Percentiles rank a stretch among this genome's conserved stretches.
These are phyloP conservation scores for Pythium phragmiticola DNA, from an alignment of 352 stramenopile genomes.

Conservation along the genomic window DNA sequence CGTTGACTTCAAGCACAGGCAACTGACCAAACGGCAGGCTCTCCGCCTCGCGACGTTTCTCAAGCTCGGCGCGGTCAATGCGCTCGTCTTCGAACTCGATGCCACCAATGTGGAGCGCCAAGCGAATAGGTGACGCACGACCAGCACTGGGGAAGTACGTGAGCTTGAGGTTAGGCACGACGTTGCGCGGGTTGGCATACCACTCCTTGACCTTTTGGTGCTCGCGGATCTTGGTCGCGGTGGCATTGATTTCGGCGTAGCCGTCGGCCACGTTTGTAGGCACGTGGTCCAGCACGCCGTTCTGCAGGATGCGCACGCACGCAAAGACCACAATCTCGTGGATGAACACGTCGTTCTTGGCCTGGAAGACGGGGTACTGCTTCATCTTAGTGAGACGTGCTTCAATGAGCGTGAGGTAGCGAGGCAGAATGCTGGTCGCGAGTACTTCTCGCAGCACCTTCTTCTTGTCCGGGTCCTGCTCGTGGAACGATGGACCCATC, in stretches of 20 bases:
- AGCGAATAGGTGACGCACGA: conserved; percentile 48
- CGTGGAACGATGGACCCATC: conserved; percentile 25
- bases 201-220: conserved; percentile 38
- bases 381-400: conserved; percentile 32
- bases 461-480: conserved; percentile 32
- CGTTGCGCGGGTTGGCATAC: conserved; percentile 28
- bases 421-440: conserved; percentile 32
- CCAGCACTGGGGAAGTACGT: conserved; percentile 56
- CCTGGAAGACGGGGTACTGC: conserved; percentile 25
- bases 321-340: conserved; percentile 32
- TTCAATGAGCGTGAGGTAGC: conserved; percentile 30
- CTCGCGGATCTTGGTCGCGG: conserved; percentile 23
- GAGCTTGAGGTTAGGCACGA: conserved; percentile 44
- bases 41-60: conserved; percentile 16
- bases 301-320: conserved; percentile 28
- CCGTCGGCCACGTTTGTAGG: conserved; percentile 28
- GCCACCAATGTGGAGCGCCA: conserved; percentile 58
- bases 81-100: conserved; percentile 62
- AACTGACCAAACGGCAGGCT: conserved; percentile 38
- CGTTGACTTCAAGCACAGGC: conserved; percentile 34
- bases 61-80: conserved; percentile 33
- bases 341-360: conserved; percentile 24
- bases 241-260: conserved; percentile 20
- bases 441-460: conserved; percentile 35
- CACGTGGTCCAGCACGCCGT: conserved; percentile 35